Conservation (phyloP, 805 yeast genomes). For the Candida railenensis region DNA sequence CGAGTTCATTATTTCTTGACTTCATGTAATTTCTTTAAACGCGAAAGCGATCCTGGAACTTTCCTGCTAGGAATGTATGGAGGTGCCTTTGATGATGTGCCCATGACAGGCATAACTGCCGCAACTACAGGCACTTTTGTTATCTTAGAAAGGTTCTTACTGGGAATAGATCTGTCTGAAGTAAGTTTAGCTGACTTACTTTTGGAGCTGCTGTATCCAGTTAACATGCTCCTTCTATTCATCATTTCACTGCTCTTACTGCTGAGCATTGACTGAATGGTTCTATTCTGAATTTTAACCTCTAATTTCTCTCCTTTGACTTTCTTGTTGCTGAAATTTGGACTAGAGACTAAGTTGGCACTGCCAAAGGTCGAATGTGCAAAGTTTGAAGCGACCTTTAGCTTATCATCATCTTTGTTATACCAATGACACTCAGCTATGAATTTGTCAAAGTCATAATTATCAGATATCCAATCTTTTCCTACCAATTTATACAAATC, state of each 20-base stretch:
- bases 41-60: slow-evolving; percentile 11
- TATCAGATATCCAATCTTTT: background rate
- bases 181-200: background rate
- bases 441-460: background rate
- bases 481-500: slow-evolving; percentile 2
- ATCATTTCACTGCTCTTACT: background rate
- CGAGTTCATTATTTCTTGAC: background rate
- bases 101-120: background rate
- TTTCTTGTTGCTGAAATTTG: background rate
- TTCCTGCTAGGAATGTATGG: slow-evolving; percentile 30
- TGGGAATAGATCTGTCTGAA: background rate
- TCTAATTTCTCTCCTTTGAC: background rate
- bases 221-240: background rate
- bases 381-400: background rate
- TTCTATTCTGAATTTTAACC: background rate
- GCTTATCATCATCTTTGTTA: background rate
- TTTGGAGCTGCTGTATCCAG: background rate
- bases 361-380: background rate
- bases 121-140: background rate
- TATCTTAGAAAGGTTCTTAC: background rate
- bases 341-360: background rate
- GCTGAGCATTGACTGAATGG: background rate
- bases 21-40: slow-evolving; percentile 5
- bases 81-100: slow-evolving; percentile 25
- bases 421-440: background rate